These are phyloP conservation scores for Isabelozyma gotoi DNA, from an alignment of 805 yeast species.

Conservation along the genomic window DNA sequence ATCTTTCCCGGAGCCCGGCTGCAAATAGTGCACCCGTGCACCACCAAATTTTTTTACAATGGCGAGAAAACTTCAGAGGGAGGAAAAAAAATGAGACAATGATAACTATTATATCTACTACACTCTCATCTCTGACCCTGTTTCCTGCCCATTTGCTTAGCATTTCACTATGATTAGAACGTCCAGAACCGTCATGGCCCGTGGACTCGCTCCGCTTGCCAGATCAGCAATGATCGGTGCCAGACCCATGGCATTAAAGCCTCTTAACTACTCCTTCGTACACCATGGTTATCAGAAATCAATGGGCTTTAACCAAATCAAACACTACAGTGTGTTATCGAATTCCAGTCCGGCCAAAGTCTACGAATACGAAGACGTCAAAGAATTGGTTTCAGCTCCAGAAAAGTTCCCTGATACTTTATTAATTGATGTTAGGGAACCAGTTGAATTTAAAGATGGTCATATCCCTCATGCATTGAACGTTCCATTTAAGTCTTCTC, in stretches of 20 bases:
- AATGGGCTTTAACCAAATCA: neutral
- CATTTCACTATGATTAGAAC: neutral
- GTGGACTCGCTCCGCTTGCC: neutral
- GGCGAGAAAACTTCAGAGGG: too few relatives aligned
- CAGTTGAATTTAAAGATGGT: slow-evolving; percentile 71
- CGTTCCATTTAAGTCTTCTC: slow-evolving; percentile 85
- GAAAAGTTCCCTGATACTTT: slow-evolving; percentile 44
- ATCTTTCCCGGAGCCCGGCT: too few relatives aligned
- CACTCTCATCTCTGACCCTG: neutral
- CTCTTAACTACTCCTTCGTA: neutral
- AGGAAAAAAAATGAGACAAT: neutral
- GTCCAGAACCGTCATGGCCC: neutral
- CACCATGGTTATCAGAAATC: neutral
- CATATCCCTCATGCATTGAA: slow-evolving; percentile 83
- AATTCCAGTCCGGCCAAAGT: slow-evolving; percentile 43
- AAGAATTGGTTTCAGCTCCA: slow-evolving; percentile 42
- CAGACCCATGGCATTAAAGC: neutral
- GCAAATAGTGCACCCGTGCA: too few relatives aligned
- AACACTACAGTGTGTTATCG: slow-evolving; percentile 29
- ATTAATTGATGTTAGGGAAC: slow-evolving; percentile 90
- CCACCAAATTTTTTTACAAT: too few relatives aligned
- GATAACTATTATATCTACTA: neutral
- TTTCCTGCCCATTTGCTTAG: too few relatives aligned
- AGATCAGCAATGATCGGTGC: neutral
- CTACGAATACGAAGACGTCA: slow-evolving; percentile 54